A percentile compares a stretch with the other conserved stretches of the same genome.
phyloP scores from a whole-genome alignment of 1,284 basidiomycete species.

The Golubevia sp. region DNA sequence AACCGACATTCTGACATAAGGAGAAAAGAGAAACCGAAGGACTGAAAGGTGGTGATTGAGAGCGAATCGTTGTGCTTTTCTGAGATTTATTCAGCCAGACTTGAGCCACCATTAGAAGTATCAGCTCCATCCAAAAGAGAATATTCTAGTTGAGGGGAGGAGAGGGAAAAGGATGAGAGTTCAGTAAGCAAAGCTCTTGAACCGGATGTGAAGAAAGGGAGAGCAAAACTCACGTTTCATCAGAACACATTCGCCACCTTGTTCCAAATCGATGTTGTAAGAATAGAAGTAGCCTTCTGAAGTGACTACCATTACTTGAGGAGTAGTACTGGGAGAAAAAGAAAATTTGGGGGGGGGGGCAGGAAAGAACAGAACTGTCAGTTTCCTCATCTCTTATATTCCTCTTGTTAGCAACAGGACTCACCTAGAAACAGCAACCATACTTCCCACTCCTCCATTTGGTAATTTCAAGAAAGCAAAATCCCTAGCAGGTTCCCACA shows the following conservation, averaged over 20 bases:
- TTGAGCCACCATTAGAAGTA: too few species aligned
- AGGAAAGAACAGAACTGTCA: neutral
- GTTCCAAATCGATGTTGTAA: conserved; percentile 93
- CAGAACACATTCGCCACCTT: conserved; percentile 90
- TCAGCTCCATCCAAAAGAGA: too few species aligned
- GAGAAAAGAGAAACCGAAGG: too few species aligned
- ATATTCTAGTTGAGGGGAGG: too few species aligned
- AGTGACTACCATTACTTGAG: conserved; percentile 95
- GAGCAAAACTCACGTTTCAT: conserved; percentile 73
- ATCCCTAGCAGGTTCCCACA: conserved; percentile 95
- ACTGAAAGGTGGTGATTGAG: too few species aligned
- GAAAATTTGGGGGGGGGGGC: neutral
- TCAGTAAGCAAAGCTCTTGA: too few species aligned
- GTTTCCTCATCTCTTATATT: neutral
- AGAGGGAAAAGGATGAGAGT: too few species aligned
- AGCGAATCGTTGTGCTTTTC: too few species aligned
- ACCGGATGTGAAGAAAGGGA: too few species aligned
- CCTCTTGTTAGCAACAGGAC: conserved; percentile 6
- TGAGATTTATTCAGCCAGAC: too few species aligned
- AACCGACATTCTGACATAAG: too few species aligned
- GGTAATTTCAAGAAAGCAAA: conserved; percentile 91
- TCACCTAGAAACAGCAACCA: conserved; percentile 47
- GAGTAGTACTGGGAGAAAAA: conserved; percentile 72
- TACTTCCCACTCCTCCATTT: conserved; percentile 69
- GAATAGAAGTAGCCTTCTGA: conserved; percentile 94